Percentiles rank a stretch among this genome's conserved stretches.
Conservation (phyloP, 2,329 filamentous ascomycete species). For the Apiospora hydei region DNA sequence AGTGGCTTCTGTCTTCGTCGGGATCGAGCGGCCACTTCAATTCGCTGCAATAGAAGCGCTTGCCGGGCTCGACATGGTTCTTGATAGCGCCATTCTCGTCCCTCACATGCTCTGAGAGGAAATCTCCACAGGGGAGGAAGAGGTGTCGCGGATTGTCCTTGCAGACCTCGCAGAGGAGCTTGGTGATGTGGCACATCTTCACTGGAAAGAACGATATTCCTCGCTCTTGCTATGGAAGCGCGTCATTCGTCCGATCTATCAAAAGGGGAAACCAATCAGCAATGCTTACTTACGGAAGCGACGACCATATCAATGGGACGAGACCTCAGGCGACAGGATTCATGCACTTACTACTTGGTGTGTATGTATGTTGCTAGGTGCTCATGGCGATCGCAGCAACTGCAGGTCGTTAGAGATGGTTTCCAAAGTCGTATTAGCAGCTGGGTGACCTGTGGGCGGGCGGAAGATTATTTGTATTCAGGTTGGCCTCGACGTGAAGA, state of each 20-base stretch:
- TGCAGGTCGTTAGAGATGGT: neutral
- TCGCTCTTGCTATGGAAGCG: neutral
- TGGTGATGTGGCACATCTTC: slow-evolving; percentile 11
- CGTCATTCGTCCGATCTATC: neutral
- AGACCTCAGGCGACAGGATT: no score
- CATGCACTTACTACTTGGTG: neutral
- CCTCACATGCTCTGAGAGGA: neutral
- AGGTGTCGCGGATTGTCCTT: neutral
- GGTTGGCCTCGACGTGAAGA: neutral
- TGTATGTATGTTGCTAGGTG: neutral
- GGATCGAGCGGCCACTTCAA: slow-evolving; percentile 18
- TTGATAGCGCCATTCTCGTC: neutral
- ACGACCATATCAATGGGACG: neutral
- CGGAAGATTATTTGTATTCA: neutral
- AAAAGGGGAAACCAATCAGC: neutral
- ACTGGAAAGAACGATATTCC: neutral
- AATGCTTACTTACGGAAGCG: neutral
- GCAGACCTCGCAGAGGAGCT: slow-evolving; percentile 14
- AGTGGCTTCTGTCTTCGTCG: neutral
- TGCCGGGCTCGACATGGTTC: slow-evolving; percentile 7
- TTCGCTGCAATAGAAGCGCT: slow-evolving; percentile 20
- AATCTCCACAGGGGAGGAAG: slow-evolving; percentile 1
- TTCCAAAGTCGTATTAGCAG: neutral
- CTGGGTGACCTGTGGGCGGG: neutral
- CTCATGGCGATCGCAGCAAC: neutral